Evolutionary conservation across 352 stramenopile species (phyloP), one percentile per base, ranked within the genome.

Genomic region (Phytopythium montanum): DNA sequence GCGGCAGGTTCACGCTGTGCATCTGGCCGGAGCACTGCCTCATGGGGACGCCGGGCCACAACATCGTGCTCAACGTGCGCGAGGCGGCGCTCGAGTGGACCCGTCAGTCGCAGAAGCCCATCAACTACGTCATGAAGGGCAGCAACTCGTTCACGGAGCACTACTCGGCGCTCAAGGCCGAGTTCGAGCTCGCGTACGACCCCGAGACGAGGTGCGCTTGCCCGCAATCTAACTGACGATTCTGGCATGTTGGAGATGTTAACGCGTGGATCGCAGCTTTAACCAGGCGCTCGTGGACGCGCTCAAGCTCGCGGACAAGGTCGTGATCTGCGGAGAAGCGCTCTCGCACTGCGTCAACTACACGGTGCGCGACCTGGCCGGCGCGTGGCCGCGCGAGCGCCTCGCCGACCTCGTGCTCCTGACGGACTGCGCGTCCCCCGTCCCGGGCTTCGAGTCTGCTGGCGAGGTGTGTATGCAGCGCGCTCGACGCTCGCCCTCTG

Each of bases 1-100:
- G 81, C 54, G 85, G 85, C 38, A 91, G 90, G 58, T 98, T 99
- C 65, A 82, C 74, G 62, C 71, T 99, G 3, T 97, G 79, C 61
- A 98, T 99, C 62, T 99, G 97, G 97, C 96, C 97, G 12, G 96
- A 98, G 69, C 96, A 99, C 72, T 99, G 97, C 77, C 70, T 99
- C 34, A 90, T 98, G 53, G 95, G 95, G 39, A 93, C 88, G 8
- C 64, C 66, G 3, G 94, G 94, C 28, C 94, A 99, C 71, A 87
- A 81, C 42, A 78, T 99, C 2, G 90, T 97, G 23, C 60, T 81
- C 8, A 61, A 73, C 53, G 85, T 99, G 33, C 76, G 87, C 46
- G 66, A 77, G 5, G 95, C 93, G 0, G 77, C 97, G 21, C 56
- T 96, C 21, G 70, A 90, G 34, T 98, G 95, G 95, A 85, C 79